A percentile compares a stretch with the other conserved stretches of the same genome.
These are phyloP conservation scores for Cyberlindnera subsufficiens DNA, from an alignment of 805 yeast species.

Conservation along the genomic window DNA sequence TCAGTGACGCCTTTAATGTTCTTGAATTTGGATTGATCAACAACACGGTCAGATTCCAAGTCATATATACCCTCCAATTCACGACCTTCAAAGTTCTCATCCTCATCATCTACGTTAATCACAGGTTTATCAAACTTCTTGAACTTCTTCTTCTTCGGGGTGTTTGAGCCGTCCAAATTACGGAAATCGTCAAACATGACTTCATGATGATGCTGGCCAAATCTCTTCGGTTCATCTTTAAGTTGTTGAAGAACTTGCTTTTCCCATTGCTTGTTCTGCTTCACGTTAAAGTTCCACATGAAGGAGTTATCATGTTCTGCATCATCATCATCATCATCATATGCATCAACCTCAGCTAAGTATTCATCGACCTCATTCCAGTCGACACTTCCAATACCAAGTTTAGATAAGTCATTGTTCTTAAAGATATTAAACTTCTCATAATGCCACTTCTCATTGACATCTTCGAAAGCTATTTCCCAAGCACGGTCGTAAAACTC, in stretches of 20 bases:
- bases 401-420: slow-evolving; percentile 59
- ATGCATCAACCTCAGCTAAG: slow-evolving; percentile 19
- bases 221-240: slow-evolving; percentile 14
- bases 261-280: slow-evolving; percentile 18
- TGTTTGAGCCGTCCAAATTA: slow-evolving; percentile 13
- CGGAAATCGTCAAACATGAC: slow-evolving; percentile 14
- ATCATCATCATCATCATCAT: slow-evolving; percentile 10
- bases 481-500: slow-evolving; percentile 67
- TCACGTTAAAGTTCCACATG: slow-evolving; percentile 14
- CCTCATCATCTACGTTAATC: slow-evolving; percentile 8
- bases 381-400: slow-evolving; percentile 50
- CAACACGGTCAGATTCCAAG: slow-evolving; percentile 18
- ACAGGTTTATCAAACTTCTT: slow-evolving; percentile 12
- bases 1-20: slow-evolving; percentile 8
- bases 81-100: slow-evolving; percentile 5
- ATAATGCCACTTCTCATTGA: slow-evolving; percentile 62
- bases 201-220: slow-evolving; percentile 17
- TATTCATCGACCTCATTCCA: slow-evolving; percentile 59
- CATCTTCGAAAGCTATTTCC: slow-evolving; percentile 75
- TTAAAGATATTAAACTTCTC: slow-evolving; percentile 70
- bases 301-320: slow-evolving; percentile 15
- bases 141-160: slow-evolving; percentile 17
- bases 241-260: slow-evolving; percentile 16
- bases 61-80: slow-evolving; percentile 20
- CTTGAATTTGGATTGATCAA: slow-evolving; percentile 10